Conservation (phyloP, 2,329 filamentous ascomycete genomes). For the Penicillium sclerotiorum region DNA sequence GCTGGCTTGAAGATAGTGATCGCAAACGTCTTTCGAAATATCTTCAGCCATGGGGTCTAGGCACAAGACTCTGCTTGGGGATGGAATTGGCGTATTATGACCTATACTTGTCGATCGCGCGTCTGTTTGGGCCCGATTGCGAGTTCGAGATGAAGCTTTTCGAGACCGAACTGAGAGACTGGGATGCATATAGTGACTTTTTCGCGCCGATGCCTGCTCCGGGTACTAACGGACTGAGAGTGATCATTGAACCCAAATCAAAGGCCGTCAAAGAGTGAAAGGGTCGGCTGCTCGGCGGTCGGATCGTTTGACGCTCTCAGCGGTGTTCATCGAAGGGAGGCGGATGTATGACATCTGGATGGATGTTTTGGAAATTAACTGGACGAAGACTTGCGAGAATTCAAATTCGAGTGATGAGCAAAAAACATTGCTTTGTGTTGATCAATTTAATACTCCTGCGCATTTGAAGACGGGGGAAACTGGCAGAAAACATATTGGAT, state of each 20-base stretch:
- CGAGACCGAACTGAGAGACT: background rate
- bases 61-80: background rate
- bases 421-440: no score
- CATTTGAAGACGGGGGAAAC: no score
- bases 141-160: background rate
- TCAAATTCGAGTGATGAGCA: no score
- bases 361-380: no score
- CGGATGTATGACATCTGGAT: no score
- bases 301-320: no score
- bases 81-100: background rate
- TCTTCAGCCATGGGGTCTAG: background rate
- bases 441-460: no score
- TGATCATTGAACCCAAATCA: background rate
- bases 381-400: no score
- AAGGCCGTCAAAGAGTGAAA: background rate
- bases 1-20: background rate
- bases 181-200: background rate
- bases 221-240: background rate
- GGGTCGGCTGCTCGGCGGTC: background rate
- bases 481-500: no score
- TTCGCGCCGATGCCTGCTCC: background rate
- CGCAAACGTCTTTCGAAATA: background rate
- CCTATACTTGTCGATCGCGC: background rate
- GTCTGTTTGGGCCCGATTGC: background rate
- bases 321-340: no score